Evolutionary conservation across 164 flowering plant species (phyloP).

Genomic region (Vitis riparia): DNA sequence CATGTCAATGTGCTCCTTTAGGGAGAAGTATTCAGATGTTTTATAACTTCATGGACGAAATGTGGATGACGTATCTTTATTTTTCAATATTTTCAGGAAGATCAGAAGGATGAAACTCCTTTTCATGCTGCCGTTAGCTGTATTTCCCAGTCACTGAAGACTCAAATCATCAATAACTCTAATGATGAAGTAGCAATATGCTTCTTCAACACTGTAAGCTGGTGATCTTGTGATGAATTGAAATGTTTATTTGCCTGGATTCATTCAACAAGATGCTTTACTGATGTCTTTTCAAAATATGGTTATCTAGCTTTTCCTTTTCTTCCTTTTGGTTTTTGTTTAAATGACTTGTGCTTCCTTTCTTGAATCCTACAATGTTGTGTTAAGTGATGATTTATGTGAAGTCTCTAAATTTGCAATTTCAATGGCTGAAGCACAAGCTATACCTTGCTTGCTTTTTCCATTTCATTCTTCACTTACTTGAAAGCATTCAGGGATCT

Average conservation of each 20-base stretch:
- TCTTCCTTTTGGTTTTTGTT: background rate
- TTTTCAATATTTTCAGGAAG: constrained; percentile 46
- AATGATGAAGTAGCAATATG: constrained; percentile 90
- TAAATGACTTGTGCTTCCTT: background rate
- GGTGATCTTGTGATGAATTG: background rate
- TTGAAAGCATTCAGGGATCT: too few relatives aligned
- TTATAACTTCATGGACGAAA: too few relatives aligned
- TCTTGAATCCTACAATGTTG: background rate
- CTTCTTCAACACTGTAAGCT: constrained; percentile 93
- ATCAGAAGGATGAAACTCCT: constrained; percentile 48
- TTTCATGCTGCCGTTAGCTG: constrained; percentile 70
- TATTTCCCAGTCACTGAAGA: constrained; percentile 70
- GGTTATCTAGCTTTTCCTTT: background rate
- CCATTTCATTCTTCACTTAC: too few relatives aligned
- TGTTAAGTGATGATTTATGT: background rate
- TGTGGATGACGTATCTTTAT: background rate
- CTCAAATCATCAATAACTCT: constrained; percentile 75
- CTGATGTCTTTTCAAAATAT: background rate
- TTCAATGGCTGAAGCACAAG: too few relatives aligned
- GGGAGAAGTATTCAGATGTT: background rate
- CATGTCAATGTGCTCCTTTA: background rate
- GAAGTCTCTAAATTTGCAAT: background rate
- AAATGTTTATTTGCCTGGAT: background rate
- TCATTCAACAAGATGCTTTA: background rate
- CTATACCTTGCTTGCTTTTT: too few relatives aligned